Evolutionary conservation across 306 rosid species (phyloP).

Genomic region (Psophocarpus tetragonolobus): DNA sequence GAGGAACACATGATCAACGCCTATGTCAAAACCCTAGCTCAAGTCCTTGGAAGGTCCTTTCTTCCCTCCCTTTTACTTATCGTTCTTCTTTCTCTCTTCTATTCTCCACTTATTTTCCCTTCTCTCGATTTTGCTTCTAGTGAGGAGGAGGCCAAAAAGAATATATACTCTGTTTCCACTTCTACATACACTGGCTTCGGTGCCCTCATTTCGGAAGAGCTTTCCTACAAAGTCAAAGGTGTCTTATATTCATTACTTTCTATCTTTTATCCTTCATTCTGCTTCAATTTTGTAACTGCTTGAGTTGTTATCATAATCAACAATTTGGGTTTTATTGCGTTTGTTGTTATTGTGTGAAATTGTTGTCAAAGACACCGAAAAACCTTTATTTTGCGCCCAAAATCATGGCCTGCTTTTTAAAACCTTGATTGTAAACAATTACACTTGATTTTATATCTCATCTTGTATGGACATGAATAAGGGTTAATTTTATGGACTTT

Average conservation of each 20-base stretch:
- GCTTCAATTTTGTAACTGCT: neutral
- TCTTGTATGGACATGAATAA: neutral
- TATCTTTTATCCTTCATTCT: neutral
- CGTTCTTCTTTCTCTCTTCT: neutral
- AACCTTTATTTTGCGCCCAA: too few relatives aligned
- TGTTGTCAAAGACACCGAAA: too few relatives aligned
- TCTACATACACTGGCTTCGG: constrained; percentile 80
- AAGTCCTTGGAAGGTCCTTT: constrained; percentile 75
- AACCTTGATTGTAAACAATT: too few relatives aligned
- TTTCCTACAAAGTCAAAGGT: constrained; percentile 83
- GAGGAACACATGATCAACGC: constrained; percentile 78
- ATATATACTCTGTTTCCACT: constrained; percentile 87
- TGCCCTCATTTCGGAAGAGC: constrained; percentile 86
- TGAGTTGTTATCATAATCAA: neutral
- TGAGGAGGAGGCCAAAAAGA: constrained; percentile 89
- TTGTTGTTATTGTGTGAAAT: too few relatives aligned
- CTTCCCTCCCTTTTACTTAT: neutral
- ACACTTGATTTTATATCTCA: neutral
- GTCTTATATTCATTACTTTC: constrained; percentile 5
- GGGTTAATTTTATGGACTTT: neutral
- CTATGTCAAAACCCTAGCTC: constrained; percentile 80
- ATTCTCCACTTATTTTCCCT: neutral
- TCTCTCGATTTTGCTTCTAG: constrained; percentile 35
- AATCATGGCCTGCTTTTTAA: too few relatives aligned
- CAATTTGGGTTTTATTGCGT: too few relatives aligned